A percentile compares a stretch with the other conserved stretches of the same genome.
phyloP scores from a whole-genome alignment of 345 rosid species.

The Mangifera indica region DNA sequence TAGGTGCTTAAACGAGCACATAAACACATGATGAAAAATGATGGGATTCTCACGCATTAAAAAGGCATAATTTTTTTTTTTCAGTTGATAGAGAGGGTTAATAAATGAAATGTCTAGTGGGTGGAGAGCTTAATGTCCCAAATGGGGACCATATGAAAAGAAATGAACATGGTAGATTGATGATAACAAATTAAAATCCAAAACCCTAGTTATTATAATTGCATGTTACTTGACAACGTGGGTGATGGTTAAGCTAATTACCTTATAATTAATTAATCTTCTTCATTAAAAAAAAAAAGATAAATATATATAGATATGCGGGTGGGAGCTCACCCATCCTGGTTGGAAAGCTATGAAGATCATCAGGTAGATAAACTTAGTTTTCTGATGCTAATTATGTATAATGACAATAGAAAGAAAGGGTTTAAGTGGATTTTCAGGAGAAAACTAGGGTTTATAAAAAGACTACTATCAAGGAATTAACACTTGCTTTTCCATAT shows the following conservation, averaged over 20 bases:
- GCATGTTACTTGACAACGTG: constrained; percentile 27
- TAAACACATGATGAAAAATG: constrained; percentile 28
- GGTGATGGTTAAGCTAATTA: constrained; percentile 14
- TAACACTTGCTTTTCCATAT: neutral
- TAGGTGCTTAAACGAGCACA: neutral
- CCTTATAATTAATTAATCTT: neutral
- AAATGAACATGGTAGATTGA: constrained; percentile 33
- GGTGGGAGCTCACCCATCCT: constrained; percentile 15
- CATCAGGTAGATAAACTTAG: neutral
- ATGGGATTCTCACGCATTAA: constrained; percentile 16
- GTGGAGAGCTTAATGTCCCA: constrained; percentile 37
- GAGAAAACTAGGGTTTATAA: neutral
- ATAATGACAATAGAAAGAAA: constrained; percentile 20
- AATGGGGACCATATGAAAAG: constrained; percentile 48
- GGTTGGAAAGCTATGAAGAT: neutral
- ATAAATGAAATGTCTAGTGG: constrained; percentile 36
- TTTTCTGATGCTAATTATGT: constrained; percentile 2
- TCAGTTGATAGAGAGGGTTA: constrained; percentile 25
- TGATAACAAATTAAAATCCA: constrained; percentile 15
- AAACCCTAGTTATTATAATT: constrained; percentile 24
- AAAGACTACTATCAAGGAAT: constrained; percentile 12
- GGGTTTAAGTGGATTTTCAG: constrained; percentile 7
- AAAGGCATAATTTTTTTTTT: too few relatives aligned
- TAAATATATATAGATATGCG: neutral
- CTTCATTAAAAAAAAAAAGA: too few relatives aligned